phyloP scores from a whole-genome alignment of 345 rosid genomes.

The Laguncularia racemosa region DNA sequence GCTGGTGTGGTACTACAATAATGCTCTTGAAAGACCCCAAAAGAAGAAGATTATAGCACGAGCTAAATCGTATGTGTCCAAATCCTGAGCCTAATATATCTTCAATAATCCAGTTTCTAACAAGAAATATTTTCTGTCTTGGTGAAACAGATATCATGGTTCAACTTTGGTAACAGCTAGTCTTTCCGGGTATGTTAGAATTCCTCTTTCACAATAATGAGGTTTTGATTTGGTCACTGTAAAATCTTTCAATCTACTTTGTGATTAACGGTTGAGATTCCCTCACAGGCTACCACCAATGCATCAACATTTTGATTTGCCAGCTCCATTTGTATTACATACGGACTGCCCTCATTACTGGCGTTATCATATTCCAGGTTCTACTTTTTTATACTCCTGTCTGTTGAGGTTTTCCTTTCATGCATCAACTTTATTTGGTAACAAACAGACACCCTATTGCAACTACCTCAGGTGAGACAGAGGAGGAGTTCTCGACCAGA shows the following conservation, averaged over 20 bases:
- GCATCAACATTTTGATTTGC: conserved; percentile 93
- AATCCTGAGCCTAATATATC: conserved; percentile 1
- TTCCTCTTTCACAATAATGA: neutral
- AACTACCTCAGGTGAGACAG: conserved; percentile 73
- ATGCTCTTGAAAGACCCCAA: too few species aligned
- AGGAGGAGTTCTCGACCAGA: conserved; percentile 89
- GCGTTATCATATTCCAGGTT: conserved; percentile 93
- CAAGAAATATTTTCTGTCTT: conserved; percentile 9
- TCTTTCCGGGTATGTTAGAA: conserved; percentile 69
- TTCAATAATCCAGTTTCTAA: conserved; percentile 5
- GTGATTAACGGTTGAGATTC: neutral
- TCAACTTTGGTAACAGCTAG: conserved; percentile 90
- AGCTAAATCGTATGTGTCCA: conserved; percentile 32
- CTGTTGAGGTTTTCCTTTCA: neutral
- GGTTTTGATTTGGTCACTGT: neutral
- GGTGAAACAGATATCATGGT: conserved; percentile 69
- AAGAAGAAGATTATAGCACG: too few species aligned
- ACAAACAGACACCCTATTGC: neutral
- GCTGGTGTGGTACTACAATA: too few species aligned
- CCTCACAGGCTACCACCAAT: conserved; percentile 64
- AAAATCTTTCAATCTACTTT: neutral
- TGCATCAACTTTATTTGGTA: neutral
- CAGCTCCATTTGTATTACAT: conserved; percentile 87
- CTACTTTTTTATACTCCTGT: neutral
- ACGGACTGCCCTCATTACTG: conserved; percentile 99